These are phyloP conservation scores for Cercospora citrullina DNA, from an alignment of 2,329 filamentous ascomycete species.

Conservation along the genomic window DNA sequence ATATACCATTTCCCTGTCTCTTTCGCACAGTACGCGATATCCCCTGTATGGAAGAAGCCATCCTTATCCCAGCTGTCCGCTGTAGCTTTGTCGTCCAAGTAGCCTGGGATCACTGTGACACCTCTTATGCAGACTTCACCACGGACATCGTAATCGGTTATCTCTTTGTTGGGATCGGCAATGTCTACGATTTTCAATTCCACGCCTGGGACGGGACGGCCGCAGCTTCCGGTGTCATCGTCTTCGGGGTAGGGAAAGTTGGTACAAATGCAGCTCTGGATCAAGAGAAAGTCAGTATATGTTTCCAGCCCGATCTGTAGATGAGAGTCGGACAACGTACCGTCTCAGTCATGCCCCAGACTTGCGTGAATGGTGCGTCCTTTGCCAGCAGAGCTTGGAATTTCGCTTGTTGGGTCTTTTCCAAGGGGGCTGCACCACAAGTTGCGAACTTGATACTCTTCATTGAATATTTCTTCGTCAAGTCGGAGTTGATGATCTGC, in stretches of 20 bases:
- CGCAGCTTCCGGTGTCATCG: constrained; percentile 69
- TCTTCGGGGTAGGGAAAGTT: constrained; percentile 62
- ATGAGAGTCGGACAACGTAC: not conserved
- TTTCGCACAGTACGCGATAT: constrained; percentile 69
- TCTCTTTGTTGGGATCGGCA: constrained; percentile 62
- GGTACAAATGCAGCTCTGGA: constrained; percentile 62
- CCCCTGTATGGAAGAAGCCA: constrained; percentile 60
- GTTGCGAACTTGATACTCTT: constrained; percentile 65
- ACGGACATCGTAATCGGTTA: constrained; percentile 68
- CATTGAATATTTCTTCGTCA: constrained; percentile 67
- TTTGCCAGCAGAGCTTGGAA: constrained; percentile 61
- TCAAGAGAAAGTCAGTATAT: not conserved
- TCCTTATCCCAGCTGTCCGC: constrained; percentile 69
- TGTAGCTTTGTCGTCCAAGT: constrained; percentile 66
- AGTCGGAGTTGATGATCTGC: constrained; percentile 63
- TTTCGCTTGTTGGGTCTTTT: constrained; percentile 68
- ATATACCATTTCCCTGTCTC: constrained; percentile 81
- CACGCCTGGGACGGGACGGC: constrained; percentile 64
- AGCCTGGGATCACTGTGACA: constrained; percentile 76
- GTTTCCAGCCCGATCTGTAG: not conserved
- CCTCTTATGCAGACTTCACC: constrained; percentile 79
- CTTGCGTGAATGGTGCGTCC: constrained; percentile 35
- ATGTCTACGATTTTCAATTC: constrained; percentile 67
- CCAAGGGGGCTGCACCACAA: constrained; percentile 75
- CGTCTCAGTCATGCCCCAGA: constrained; percentile 51